Base-by-base conservation (phyloP, 257 asterid species). In the Mentha longifolia region DNA sequence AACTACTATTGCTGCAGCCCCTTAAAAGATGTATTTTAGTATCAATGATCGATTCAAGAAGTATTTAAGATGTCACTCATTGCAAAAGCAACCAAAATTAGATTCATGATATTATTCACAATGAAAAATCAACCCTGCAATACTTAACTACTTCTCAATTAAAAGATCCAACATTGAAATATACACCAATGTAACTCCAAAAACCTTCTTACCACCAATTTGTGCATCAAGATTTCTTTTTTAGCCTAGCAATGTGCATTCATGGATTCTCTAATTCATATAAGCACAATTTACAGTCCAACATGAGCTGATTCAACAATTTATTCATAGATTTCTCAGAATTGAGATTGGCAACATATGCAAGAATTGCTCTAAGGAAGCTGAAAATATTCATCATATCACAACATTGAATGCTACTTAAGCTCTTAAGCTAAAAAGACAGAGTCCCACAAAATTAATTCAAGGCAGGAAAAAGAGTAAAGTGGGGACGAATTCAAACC, bases 401-500 rank as follows among this genome's bases (percentile, higher is more conserved):
- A 9, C 8, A 41, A 28, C 17, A 5, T 22, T 37, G 4, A 25
- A 28, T 65, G 9, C 54, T 15, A 25, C 14, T 2, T 9, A 1
- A 42, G 28, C 54, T 8, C 14, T 2, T 9, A 1, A 42, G 28
- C 54, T 8, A 16, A 22, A 16, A 51, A 49, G 7, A 51, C 4
- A 1, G 28, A 51, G 30, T 7, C 57, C 13, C 12, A 49, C 19
- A 3, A 46, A 46, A 46, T 16, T 5, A 46, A 13, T 46, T 46
- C 2, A 46, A 46, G 17, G 14, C 31, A 59, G 37, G 7, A 37
- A n/a, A 42, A 73, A 55, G 25, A 28, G 31, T 22, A 9, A 51
- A 19, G 14, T 45, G 33, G 2, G 4, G 68, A 73, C 10, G n/a
- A 59, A 65, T 69, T 15, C 42, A 28, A 28, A 89, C 98, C 97